Percentiles rank a stretch among this genome's conserved stretches.
These are phyloP conservation scores for Talaromyces pinophilus DNA, from an alignment of 2,329 filamentous ascomycete genomes.

Conservation along the genomic window DNA sequence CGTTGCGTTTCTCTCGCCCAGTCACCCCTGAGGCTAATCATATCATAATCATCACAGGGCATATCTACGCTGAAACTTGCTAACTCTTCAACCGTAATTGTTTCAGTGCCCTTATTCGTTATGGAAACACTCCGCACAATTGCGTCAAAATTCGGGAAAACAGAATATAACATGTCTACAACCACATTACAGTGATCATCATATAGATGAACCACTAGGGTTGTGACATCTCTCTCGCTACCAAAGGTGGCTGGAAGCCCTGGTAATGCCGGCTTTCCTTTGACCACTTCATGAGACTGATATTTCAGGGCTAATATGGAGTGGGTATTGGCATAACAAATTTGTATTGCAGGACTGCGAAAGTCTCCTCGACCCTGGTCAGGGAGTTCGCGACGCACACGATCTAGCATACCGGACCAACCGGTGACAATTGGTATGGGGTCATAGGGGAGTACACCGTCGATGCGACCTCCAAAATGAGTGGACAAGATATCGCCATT, in stretches of 20 bases:
- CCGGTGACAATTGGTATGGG: neutral
- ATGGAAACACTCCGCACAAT: neutral
- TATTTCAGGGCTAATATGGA: neutral
- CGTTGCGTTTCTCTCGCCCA: neutral
- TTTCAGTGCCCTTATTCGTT: neutral
- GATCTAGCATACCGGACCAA: neutral
- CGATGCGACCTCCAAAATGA: neutral
- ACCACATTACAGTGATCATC: neutral
- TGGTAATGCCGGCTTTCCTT: neutral
- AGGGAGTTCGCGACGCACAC: neutral
- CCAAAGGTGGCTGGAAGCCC: neutral
- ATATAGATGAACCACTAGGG: neutral
- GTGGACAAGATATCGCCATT: neutral
- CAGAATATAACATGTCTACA: neutral
- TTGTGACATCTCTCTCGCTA: neutral
- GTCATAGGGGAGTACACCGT: neutral
- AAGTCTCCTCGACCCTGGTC: neutral
- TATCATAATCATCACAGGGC: neutral
- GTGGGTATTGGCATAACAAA: neutral
- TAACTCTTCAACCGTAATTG: neutral
- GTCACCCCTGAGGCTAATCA: neutral
- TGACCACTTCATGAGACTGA: neutral
- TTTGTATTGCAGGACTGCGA: neutral
- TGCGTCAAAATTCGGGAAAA: neutral
- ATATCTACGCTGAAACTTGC: neutral